phyloP scores from a whole-genome alignment of 2,329 filamentous ascomycete genomes.

The Diaporthe vaccinii region DNA sequence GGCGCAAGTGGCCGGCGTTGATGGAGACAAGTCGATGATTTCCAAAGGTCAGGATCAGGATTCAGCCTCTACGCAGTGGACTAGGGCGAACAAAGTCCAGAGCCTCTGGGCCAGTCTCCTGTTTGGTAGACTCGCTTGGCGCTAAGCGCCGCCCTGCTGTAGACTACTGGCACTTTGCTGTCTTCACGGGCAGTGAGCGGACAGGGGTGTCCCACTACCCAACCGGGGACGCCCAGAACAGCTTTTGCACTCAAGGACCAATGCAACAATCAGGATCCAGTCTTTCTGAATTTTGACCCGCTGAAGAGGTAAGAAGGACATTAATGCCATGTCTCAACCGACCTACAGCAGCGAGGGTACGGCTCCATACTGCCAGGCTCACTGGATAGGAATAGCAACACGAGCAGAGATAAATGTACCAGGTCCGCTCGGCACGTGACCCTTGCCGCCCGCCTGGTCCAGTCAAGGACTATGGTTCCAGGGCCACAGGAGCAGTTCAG shows the following conservation, averaged over 20 bases:
- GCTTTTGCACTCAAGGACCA: not conserved
- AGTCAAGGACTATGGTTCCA: not conserved
- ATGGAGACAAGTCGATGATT: constrained; percentile 38
- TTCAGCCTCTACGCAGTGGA: constrained; percentile 28
- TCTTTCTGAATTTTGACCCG: not conserved
- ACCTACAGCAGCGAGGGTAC: not conserved
- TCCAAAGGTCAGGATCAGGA: constrained; percentile 29
- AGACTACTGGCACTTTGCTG: not conserved
- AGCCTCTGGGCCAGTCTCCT: constrained; percentile 23
- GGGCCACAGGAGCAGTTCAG: not conserved
- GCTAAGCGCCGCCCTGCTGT: constrained; percentile 32
- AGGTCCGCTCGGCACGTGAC: not conserved
- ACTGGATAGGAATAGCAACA: not conserved
- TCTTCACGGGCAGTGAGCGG: not conserved
- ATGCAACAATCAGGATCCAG: not conserved
- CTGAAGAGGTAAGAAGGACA: not conserved
- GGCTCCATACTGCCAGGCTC: too few relatives aligned
- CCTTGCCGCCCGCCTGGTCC: not conserved
- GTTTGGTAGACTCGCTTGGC: constrained; percentile 31
- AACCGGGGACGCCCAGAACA: not conserved
- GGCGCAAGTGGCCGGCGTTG: constrained; percentile 32
- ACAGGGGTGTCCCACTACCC: constrained; percentile 1
- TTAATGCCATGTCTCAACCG: not conserved
- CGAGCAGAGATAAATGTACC: not conserved
- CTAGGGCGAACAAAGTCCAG: constrained; percentile 23